Base-by-base conservation (phyloP, 306 rosid species). In the Quercus alba region DNA sequence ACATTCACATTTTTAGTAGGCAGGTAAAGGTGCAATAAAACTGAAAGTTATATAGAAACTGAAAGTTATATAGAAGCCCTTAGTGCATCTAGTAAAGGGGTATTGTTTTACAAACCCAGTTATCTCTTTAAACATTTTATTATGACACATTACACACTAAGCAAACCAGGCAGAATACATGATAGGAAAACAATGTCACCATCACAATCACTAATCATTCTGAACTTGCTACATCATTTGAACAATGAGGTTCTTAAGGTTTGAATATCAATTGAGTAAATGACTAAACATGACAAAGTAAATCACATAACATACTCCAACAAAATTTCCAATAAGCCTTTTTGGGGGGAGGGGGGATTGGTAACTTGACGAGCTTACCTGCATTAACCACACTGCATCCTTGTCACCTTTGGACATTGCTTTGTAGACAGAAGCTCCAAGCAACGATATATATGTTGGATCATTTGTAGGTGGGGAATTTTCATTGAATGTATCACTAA, bases 321-420 rank as follows among this genome's bases (percentile, higher is more conserved):
- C 28, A 33, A 54, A 49, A 49, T 49, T 49, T 13, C 54, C 54
- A 12, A 9, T 46, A 46, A 49, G 54, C 54, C 54, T 49, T 49
- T 49, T 49, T 12, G 13, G 3, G 54, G 26, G 21, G 62, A 70
- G 61, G 9, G n/a, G 14, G 38, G n/a, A 5, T 26, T 35, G 21
- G 72, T 31, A 33, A 73, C 76, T 71, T 86, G 63, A 77, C 84
- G 80, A 86, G 72, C 92, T 66, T 94, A 94, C 98, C 87, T 94
- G 98, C 98, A 94, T 94, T 80, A 94, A 87, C 98, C 98, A 94
- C 78, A 94, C 97, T n/a, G 98, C 97, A 86, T 92, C 97, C 81
- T 82, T 86, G 77, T 94, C 92, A 31, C 94, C 97, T 84, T 84
- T 80, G 56, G 91, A 86, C 93, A 94, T 92, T 75, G 97, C 97